Conservation (phyloP, 2,329 filamentous ascomycete species). For the Ophiostoma himal-ulmi region DNA sequence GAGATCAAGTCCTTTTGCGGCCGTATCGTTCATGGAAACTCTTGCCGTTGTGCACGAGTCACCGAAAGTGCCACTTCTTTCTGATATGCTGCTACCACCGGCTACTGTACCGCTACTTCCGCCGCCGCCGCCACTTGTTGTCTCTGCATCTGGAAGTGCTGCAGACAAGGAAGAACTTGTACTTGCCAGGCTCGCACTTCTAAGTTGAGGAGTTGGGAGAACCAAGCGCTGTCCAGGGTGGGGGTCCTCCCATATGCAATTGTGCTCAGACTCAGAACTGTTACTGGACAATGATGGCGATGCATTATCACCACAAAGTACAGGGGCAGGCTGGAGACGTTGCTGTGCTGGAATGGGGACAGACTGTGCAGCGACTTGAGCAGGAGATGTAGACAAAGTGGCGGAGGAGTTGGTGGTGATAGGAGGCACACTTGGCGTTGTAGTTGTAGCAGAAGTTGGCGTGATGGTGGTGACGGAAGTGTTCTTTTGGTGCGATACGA, state of each 20-base stretch:
- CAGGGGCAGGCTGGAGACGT: neutral
- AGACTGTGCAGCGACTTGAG: neutral
- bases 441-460: slow-evolving; percentile 31
- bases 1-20: slow-evolving; percentile 46
- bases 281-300: slow-evolving; percentile 3
- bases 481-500: slow-evolving; percentile 44
- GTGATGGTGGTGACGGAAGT: slow-evolving; percentile 18
- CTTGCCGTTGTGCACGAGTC: slow-evolving; percentile 11
- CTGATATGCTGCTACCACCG: slow-evolving; percentile 17
- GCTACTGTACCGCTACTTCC: neutral
- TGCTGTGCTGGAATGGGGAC: slow-evolving; percentile 8
- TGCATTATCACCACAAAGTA: neutral
- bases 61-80: slow-evolving; percentile 20
- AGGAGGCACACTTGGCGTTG: slow-evolving; percentile 18
- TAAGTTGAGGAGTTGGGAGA: slow-evolving; percentile 26
- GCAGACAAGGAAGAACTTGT: neutral
- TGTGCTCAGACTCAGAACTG: slow-evolving; percentile 13
- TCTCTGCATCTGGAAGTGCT: neutral
- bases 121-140: neutral
- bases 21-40: slow-evolving; percentile 36
- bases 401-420: neutral
- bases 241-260: slow-evolving; percentile 40
- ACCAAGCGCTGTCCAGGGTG: slow-evolving; percentile 41
- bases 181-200: slow-evolving; percentile 11
- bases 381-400: slow-evolving; percentile 26